phyloP scores from a whole-genome alignment of 139 green algal species.

The Chlorella sp. region DNA sequence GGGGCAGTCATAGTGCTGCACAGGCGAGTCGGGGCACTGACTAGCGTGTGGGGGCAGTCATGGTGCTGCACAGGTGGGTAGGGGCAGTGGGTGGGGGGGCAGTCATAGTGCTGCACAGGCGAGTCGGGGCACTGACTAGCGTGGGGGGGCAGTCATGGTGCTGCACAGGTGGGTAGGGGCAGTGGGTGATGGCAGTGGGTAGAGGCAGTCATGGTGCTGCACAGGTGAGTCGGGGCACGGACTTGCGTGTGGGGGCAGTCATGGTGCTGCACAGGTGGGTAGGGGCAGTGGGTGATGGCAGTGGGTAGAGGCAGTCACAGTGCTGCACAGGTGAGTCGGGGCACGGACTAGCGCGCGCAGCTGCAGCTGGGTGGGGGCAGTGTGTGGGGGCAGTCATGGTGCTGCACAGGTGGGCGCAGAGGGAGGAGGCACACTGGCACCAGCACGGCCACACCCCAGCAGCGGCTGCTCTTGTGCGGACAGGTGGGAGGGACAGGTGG shows the following conservation, averaged over 20 bases:
- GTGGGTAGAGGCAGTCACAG: too few relatives aligned
- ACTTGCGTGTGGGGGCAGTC: slow-evolving; percentile 93
- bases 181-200: not conserved
- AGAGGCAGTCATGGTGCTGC: too few relatives aligned
- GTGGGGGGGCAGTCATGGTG: slow-evolving; percentile 94
- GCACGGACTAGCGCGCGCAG: slow-evolving; percentile 96
- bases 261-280: slow-evolving; percentile 73
- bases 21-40: too few relatives aligned
- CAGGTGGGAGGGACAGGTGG: too few relatives aligned
- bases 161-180: slow-evolving; percentile 46
- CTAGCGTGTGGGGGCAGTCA: slow-evolving; percentile 93
- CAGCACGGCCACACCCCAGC: too few relatives aligned
- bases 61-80: slow-evolving; percentile 69
- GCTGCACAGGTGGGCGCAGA: too few relatives aligned
- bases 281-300: not conserved
- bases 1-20: too few relatives aligned
- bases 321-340: too few relatives aligned
- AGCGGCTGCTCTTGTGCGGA: too few relatives aligned
- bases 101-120: too few relatives aligned
- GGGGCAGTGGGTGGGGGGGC: not conserved
- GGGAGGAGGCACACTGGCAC: not conserved
- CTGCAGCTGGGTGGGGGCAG: slow-evolving; percentile 34
- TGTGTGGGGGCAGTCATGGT: not conserved
- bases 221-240: too few relatives aligned
- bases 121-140: too few relatives aligned